phyloP scores from a whole-genome alignment of 805 yeast genomes.

The Myxozyma sirexii region DNA sequence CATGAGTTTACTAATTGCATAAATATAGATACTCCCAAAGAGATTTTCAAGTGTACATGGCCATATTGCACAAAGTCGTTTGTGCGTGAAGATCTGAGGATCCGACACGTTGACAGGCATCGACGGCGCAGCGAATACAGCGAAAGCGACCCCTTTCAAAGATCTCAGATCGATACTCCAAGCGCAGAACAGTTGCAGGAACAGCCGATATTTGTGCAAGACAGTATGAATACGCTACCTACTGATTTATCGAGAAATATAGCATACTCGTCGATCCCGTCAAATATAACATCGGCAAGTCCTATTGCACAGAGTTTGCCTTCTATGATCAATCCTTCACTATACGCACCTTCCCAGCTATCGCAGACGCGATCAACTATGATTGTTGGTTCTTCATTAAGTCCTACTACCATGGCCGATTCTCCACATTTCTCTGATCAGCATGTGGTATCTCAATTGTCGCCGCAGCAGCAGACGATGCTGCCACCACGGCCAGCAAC shows the following conservation, averaged over 20 bases:
- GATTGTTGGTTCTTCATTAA: neutral
- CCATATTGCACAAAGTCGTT: slow-evolving; percentile 42
- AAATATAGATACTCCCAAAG: slow-evolving; percentile 39
- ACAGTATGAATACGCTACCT: neutral
- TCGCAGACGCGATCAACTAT: neutral
- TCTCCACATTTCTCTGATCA: neutral
- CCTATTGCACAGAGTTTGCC: neutral
- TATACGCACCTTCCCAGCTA: neutral
- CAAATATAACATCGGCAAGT: neutral
- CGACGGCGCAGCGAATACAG: slow-evolving; percentile 19
- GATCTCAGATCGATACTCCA: neutral
- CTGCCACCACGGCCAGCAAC: slow-evolving; percentile 1
- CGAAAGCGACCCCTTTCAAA: neutral
- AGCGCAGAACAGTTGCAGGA: neutral
- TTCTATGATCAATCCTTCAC: neutral
- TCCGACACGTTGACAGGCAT: slow-evolving; percentile 43
- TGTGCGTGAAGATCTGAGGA: slow-evolving; percentile 43
- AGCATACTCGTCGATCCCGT: neutral
- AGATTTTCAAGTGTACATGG: slow-evolving; percentile 42
- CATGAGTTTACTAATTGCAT: neutral
- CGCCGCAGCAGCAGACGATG: neutral
- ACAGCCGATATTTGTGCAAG: neutral
- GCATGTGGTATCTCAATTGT: neutral
- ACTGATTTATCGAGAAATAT: neutral
- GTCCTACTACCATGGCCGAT: neutral